Base-by-base conservation (phyloP, 2,329 filamentous ascomycete species). In the Sarocladium oryzae region DNA sequence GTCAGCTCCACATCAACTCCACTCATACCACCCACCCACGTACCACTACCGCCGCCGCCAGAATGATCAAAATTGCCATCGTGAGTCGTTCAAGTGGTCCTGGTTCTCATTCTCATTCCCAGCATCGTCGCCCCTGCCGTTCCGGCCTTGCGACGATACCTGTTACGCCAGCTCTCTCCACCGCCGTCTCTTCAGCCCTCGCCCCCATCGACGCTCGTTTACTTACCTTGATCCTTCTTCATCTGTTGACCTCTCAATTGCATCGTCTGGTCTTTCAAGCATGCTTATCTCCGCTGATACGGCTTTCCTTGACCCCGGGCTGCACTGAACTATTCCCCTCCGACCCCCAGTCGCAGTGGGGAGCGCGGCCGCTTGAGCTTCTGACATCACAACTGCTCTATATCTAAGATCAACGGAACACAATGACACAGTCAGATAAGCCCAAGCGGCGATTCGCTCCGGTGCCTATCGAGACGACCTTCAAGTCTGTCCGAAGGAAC, bases 391-490 rank as follows among this genome's bases (percentile, higher is more conserved):
- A 36, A n/a, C 37, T 9, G 20, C 46, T 37, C 26, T 20, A 3
- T 37, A 3, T 37, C n/a, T 11, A 35, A 30, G 20, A n/a, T 8
- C 10, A 5, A 24, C 30, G 20, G 18, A 26, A 24, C 56, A 57
- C 56, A 55, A 75, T 74, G 72, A 61, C 67, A 51, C 66, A 62
- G 52, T 54, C 67, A 57, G 66, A 67, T 36, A 68, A 70, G 57
- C 67, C 74, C 49, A 73, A 74, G 56, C 73, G 79, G 61, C 81
- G 81, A 59, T 88, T 88, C 68, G 75, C 72, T 37, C 84, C 85
- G 30, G 77, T 86, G 51, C 85, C 85, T 15, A 80, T 90, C 56
- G 87, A 90, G 66, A 89, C 86, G 8, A 84, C 79, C 1, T 81
- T 79, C 58, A 81, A 82, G 57, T 78, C 79, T 43, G 78, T 73